Base-by-base conservation (phyloP, 2,329 filamentous ascomycete genomes). In the Akanthomyces muscarius region DNA sequence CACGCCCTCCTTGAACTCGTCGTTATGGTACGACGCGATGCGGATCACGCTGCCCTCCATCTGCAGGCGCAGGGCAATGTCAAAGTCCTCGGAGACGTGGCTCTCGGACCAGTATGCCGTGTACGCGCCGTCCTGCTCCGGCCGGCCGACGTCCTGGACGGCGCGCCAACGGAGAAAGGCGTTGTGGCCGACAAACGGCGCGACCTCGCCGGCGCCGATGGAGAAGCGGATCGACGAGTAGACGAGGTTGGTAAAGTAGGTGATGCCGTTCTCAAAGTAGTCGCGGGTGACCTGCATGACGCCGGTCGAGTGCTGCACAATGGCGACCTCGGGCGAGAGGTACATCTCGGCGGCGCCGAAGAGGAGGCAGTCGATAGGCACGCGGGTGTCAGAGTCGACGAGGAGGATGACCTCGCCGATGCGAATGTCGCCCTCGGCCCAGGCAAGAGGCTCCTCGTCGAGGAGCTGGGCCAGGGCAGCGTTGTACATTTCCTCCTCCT, bases 141-240 rank as follows among this genome's bases (percentile, higher is more conserved):
- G 74, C 21, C 68, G 55, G 51, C 71, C 71, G 6, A 74, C 74
- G 33, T 76, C 73, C 62, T 78, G 76, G 18, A 78, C 63, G 23
- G 76, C 74, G 36, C 70, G 70, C 89, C 89, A 92, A 25, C 89
- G 83, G 16, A 92, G 78, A 64, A 92, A 85, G 1, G 89, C 89
- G 69, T 92, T 92, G 77, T 92, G 89, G 0, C 89, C 89, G 65
- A 92, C 89, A 68, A 92, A 92, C 0, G 88, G 89, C 0, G 89
- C 86, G 7, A 89, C 84, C 60, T 92, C 89, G 5, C 89, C 89
- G 57, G 85, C 88, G 7, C 86, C 84, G 33, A 91, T 88, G 23
- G 86, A 84, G 69, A 87, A 92, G 30, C 83, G 81, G 69, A 92
- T 92, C 41, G 87, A 84, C 0, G 85, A 87, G 77, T 92, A 93